Evolutionary conservation across 495 filamentous ascomycete genomes (phyloP).

Genomic region (Tuber borchii): DNA sequence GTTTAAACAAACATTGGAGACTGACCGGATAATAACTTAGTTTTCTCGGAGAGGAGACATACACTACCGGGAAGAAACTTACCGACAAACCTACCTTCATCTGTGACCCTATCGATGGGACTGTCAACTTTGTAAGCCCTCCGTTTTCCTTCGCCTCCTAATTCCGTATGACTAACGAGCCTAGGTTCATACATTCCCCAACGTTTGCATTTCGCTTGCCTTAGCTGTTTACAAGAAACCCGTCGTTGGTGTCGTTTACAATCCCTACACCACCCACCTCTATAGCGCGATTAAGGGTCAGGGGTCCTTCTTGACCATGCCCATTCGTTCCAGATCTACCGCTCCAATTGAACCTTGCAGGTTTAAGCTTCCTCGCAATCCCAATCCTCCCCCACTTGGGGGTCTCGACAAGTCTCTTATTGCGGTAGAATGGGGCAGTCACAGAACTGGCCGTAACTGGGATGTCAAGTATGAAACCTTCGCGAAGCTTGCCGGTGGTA

Average conservation of each 20-base stretch:
- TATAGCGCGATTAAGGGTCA: slow-evolving; percentile 61
- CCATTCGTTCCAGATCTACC: slow-evolving; percentile 43
- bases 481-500: slow-evolving; percentile 54
- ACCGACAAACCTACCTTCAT: slow-evolving; percentile 73
- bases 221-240: slow-evolving; percentile 59
- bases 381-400: slow-evolving; percentile 50
- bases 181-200: slow-evolving; percentile 63
- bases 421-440: slow-evolving; percentile 70
- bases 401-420: slow-evolving; percentile 60
- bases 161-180: neutral
- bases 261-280: slow-evolving; percentile 50
- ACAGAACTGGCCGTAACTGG: slow-evolving; percentile 68
- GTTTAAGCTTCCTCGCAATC: slow-evolving; percentile 55
- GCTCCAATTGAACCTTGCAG: slow-evolving; percentile 40
- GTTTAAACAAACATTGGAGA: neutral
- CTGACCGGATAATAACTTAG: slow-evolving; percentile 21
- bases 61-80: slow-evolving; percentile 58
- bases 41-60: slow-evolving; percentile 83
- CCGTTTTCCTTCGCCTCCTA: neutral
- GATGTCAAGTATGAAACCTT: slow-evolving; percentile 67
- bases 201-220: slow-evolving; percentile 75
- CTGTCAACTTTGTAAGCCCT: slow-evolving; percentile 62
- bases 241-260: slow-evolving; percentile 74
- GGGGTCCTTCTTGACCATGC: slow-evolving; percentile 58
- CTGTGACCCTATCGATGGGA: slow-evolving; percentile 85